phyloP scores from a whole-genome alignment of 2,329 filamentous ascomycete genomes.

The Colletotrichum sp. region DNA sequence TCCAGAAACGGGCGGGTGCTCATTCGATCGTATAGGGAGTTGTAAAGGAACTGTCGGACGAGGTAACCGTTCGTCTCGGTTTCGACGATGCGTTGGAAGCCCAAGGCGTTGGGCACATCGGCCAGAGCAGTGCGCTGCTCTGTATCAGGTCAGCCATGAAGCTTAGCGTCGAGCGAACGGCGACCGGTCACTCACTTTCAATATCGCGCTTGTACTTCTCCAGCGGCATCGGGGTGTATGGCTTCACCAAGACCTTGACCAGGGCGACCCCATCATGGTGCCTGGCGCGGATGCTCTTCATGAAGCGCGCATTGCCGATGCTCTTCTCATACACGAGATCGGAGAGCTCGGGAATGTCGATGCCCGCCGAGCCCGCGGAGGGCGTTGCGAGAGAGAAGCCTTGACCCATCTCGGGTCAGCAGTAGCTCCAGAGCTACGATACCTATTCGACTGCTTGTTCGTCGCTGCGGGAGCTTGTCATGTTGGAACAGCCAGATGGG shows the following conservation, averaged over 20 bases:
- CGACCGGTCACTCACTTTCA: conserved; percentile 56
- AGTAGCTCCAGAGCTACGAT: neutral
- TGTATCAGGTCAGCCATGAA: conserved; percentile 35
- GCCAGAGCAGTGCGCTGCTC: conserved; percentile 81
- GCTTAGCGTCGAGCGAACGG: neutral
- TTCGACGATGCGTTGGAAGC: conserved; percentile 90
- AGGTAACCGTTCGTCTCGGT: conserved; percentile 91
- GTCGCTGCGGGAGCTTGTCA: neutral
- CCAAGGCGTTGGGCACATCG: conserved; percentile 88
- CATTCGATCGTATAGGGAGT: conserved; percentile 94
- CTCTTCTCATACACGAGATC: conserved; percentile 93
- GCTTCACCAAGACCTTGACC: conserved; percentile 94
- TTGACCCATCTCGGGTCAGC: conserved; percentile 77
- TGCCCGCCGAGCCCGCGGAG: conserved; percentile 88
- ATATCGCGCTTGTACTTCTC: conserved; percentile 80
- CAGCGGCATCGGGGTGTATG: conserved; percentile 81
- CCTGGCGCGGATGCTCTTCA: conserved; percentile 93
- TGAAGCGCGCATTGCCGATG: conserved; percentile 89
- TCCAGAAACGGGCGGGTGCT: conserved; percentile 96
- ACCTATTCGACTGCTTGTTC: conserved; percentile 16
- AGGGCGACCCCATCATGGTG: conserved; percentile 91
- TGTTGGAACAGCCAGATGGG: neutral
- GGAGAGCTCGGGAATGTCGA: conserved; percentile 90
- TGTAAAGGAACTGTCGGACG: conserved; percentile 94
- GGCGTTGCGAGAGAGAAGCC: conserved; percentile 93